Percentiles rank a stretch among this genome's conserved stretches.
Conservation (phyloP, 257 asterid genomes). For the Przewalskia tangutica region DNA sequence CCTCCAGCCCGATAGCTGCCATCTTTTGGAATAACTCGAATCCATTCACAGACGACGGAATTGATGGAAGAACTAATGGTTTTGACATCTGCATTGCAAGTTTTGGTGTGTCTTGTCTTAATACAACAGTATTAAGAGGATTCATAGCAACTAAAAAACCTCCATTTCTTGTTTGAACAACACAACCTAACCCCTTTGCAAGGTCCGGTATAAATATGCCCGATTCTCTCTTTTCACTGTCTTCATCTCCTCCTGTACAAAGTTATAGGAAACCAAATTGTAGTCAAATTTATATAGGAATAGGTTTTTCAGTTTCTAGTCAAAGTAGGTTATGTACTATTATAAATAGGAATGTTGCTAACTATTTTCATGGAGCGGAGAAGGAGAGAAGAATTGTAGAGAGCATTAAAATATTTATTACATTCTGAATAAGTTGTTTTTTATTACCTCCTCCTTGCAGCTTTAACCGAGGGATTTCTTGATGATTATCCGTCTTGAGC, state of each 20-base stretch:
- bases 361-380: no score
- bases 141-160: constrained; percentile 78
- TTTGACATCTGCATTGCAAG: constrained; percentile 84
- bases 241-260: constrained; percentile 15
- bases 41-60: constrained; percentile 24
- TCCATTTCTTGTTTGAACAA: constrained; percentile 78
- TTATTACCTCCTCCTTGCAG: constrained; percentile 1
- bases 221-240: constrained; percentile 12
- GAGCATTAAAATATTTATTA: no score
- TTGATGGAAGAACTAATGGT: constrained; percentile 44
- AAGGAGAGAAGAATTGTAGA: no score
- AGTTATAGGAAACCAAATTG: no score
- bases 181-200: constrained; percentile 78
- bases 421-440: no score
- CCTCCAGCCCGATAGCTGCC: constrained; percentile 62
- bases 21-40: constrained; percentile 60
- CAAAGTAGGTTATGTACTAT: no score
- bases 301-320: no score
- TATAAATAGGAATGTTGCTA: no score
- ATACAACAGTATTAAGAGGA: constrained; percentile 39
- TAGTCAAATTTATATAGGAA: no score
- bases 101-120: constrained; percentile 52
- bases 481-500: constrained; percentile 16
- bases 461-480: constrained; percentile 13
- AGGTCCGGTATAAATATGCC: constrained; percentile 55